Evolutionary conservation across 164 flowering plant species (phyloP).

Genomic region (Hamamelis virginiana): DNA sequence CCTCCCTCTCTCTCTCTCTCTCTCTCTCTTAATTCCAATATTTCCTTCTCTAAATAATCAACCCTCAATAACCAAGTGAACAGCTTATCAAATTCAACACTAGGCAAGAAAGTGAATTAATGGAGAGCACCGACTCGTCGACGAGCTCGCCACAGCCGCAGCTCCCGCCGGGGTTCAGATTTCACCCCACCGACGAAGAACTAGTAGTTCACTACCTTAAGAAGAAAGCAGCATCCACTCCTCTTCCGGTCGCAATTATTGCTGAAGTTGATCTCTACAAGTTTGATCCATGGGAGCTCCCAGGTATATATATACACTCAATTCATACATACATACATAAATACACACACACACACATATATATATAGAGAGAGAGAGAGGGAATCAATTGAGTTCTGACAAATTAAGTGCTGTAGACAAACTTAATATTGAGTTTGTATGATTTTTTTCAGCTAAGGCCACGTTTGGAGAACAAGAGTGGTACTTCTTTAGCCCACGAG

Average conservation of each 20-base stretch:
- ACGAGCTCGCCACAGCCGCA: constrained; percentile 57
- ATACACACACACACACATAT: no score
- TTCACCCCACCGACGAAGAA: constrained; percentile 87
- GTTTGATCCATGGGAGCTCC: constrained; percentile 89
- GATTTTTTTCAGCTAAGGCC: constrained; percentile 57
- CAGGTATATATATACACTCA: no score
- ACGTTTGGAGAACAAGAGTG: constrained; percentile 88
- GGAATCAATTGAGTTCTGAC: no score
- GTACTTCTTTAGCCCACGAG: constrained; percentile 93
- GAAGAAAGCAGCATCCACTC: constrained; percentile 54
- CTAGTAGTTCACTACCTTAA: constrained; percentile 79
- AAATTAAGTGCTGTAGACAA: no score
- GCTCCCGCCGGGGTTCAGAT: constrained; percentile 88
- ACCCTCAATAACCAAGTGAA: not conserved
- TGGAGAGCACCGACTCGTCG: constrained; percentile 68
- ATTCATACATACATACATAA: no score
- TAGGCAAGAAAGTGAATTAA: not conserved
- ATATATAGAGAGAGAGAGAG: no score
- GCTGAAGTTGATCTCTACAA: constrained; percentile 82
- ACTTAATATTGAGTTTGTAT: not conserved
- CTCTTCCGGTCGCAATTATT: constrained; percentile 76
- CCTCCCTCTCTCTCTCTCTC: constrained; percentile 2
- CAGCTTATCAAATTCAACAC: not conserved
- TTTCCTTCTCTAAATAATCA: not conserved
- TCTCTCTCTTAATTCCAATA: not conserved